These are phyloP conservation scores for Tolypocladium tropicale DNA, from an alignment of 2,329 filamentous ascomycete species.

Conservation along the genomic window DNA sequence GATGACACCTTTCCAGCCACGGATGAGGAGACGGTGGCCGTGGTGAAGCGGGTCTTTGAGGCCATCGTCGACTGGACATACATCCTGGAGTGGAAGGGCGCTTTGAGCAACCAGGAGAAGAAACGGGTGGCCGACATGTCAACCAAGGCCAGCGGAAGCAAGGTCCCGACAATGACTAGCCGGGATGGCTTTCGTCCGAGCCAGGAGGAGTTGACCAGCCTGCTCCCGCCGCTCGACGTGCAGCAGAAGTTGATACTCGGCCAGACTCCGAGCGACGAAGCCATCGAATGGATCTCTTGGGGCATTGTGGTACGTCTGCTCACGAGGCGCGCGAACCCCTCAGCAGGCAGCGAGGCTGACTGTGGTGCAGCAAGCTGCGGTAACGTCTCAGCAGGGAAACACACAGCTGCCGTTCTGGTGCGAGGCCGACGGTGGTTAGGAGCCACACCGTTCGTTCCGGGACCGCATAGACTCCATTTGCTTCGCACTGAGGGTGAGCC, in stretches of 20 bases:
- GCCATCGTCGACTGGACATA: conserved; percentile 14
- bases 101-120: conserved; percentile 3
- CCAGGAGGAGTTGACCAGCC: conserved; percentile 1
- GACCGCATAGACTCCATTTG: conserved; percentile 15
- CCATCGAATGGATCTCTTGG: conserved; percentile 14
- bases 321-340: neutral
- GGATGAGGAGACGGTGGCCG: conserved; percentile 3
- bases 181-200: conserved; percentile 6
- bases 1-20: conserved; percentile 8
- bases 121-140: conserved; percentile 3
- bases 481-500: conserved; percentile 9
- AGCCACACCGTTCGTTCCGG: conserved; percentile 14
- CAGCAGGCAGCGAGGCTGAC: neutral
- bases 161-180: neutral
- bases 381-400: conserved; percentile 15
- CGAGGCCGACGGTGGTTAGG: conserved; percentile 17
- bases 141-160: neutral
- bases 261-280: conserved; percentile 9
- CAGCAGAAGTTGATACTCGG: conserved; percentile 13
- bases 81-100: conserved; percentile 13
- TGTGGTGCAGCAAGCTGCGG: conserved; percentile 7
- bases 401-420: conserved; percentile 14
- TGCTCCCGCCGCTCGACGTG: conserved; percentile 5
- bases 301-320: conserved; percentile 10
- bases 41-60: conserved; percentile 9